A percentile compares a stretch with the other conserved stretches of the same genome.
Evolutionary conservation across 2,329 filamentous ascomycete species (phyloP).

Genomic region (Fusarium algeriense): DNA sequence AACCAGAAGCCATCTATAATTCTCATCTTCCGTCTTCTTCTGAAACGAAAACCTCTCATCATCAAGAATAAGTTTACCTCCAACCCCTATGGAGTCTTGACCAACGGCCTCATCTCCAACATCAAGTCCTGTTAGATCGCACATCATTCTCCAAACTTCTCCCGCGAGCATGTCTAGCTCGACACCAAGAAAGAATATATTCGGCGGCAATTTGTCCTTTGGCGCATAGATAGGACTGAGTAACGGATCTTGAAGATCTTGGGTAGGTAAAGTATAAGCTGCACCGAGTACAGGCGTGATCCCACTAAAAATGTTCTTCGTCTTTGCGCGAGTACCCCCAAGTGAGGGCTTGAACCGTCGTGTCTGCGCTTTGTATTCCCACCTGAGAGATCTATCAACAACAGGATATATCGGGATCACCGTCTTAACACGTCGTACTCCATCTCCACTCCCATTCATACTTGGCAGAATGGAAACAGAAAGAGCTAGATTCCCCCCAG

Average conservation of each 20-base stretch:
- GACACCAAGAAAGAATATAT: constrained; percentile 12
- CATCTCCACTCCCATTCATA: constrained; percentile 30
- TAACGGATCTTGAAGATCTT: constrained; percentile 19
- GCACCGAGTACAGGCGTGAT: constrained; percentile 25
- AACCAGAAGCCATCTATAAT: constrained; percentile 25
- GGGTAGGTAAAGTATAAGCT: constrained; percentile 2
- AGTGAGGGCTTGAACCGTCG: constrained; percentile 18
- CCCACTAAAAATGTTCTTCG: constrained; percentile 1
- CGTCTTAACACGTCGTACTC: constrained; percentile 8
- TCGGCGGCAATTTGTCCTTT: constrained; percentile 3
- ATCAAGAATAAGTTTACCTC: constrained; percentile 11
- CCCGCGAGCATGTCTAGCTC: constrained; percentile 30
- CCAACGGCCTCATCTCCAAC: constrained; percentile 5
- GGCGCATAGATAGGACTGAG: constrained; percentile 18
- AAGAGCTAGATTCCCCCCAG: constrained; percentile 16
- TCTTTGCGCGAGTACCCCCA: constrained; percentile 15
- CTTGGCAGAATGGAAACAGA: constrained; percentile 22
- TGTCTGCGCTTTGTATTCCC: constrained; percentile 14
- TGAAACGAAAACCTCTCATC: constrained; percentile 30
- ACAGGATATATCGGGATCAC: constrained; percentile 14
- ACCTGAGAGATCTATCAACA: constrained; percentile 3
- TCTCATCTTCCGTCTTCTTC: neutral
- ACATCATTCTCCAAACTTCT: constrained; percentile 26
- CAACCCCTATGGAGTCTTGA: neutral
- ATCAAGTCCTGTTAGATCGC: neutral